A percentile compares a stretch with the other conserved stretches of the same genome.
phyloP scores from a whole-genome alignment of 106 monocot genomes.

The Narthecium ossifragum region DNA sequence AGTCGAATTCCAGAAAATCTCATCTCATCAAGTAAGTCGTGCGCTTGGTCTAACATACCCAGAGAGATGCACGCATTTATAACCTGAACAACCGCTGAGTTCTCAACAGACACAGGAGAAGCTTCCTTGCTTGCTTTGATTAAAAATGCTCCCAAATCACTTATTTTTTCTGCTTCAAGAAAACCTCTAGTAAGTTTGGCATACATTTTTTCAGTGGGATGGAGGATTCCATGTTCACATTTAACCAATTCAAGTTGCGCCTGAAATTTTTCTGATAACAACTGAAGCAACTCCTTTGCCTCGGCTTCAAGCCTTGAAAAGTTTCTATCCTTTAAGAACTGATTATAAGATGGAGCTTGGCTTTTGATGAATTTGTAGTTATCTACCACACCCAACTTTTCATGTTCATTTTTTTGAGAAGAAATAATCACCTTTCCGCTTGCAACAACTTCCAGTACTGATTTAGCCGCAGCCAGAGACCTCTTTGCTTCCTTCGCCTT shows the following conservation, averaged over 20 bases:
- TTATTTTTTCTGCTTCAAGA: constrained; percentile 56
- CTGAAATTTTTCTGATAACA: constrained; percentile 50
- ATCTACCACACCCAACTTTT: constrained; percentile 6
- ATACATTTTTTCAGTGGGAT: constrained; percentile 87
- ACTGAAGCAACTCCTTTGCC: constrained; percentile 41
- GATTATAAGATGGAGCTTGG: constrained; percentile 36
- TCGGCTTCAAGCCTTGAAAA: constrained; percentile 55
- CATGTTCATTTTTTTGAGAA: constrained; percentile 10
- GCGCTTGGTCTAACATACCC: constrained; percentile 72
- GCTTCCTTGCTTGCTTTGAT: constrained; percentile 68
- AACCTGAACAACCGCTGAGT: constrained; percentile 67
- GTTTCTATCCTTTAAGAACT: constrained; percentile 52
- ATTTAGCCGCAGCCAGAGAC: constrained; percentile 63
- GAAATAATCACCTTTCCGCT: constrained; percentile 10
- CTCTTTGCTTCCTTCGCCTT: constrained; percentile 68
- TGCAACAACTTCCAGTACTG: constrained; percentile 41
- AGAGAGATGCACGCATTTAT: constrained; percentile 78
- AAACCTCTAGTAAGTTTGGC: constrained; percentile 81
- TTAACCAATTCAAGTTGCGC: constrained; percentile 53
- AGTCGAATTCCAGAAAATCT: constrained; percentile 68
- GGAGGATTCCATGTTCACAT: constrained; percentile 72
- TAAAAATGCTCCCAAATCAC: constrained; percentile 65
- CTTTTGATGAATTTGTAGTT: constrained; percentile 27
- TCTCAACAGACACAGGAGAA: constrained; percentile 56
- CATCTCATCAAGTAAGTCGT: constrained; percentile 94